Percentiles rank a stretch among this genome's conserved stretches.
Evolutionary conservation across 2,329 filamentous ascomycete species (phyloP).

Genomic region (Paracamarosporium sp.): DNA sequence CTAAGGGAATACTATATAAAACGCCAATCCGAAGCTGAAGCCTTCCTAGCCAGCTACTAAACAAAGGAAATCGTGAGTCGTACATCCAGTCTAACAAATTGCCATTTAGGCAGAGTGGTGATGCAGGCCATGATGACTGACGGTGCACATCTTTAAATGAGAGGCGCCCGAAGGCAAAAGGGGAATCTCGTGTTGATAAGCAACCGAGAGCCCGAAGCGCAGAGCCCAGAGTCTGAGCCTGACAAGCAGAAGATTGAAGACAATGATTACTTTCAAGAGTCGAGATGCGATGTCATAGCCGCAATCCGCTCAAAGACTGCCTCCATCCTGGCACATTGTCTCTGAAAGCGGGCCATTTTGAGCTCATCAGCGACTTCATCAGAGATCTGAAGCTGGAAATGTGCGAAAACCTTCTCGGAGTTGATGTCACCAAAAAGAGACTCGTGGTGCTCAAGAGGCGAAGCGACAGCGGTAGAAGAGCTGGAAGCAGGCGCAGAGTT

Average conservation of each 20-base stretch:
- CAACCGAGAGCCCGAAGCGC: conserved; percentile 20
- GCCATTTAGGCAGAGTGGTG: conserved; percentile 10
- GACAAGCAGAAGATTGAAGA: background rate
- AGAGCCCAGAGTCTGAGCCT: conserved; percentile 11
- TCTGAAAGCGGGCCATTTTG: conserved; percentile 42
- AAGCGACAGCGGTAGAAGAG: conserved; percentile 49
- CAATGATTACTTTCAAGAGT: conserved; percentile 26
- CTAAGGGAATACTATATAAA: conserved; percentile 11
- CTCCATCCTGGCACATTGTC: conserved; percentile 43
- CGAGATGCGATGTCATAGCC: conserved; percentile 44
- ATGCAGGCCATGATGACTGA: conserved; percentile 5
- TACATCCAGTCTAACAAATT: conserved; percentile 29
- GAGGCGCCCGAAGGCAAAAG: background rate
- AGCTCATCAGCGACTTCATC: conserved; percentile 52
- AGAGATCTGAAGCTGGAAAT: conserved; percentile 69
- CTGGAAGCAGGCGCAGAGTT: conserved; percentile 49
- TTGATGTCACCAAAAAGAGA: conserved; percentile 59
- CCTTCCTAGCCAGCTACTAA: conserved; percentile 23
- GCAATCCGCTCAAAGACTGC: conserved; percentile 41
- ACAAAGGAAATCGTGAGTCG: conserved; percentile 44
- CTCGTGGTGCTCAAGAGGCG: conserved; percentile 36
- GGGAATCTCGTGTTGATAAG: conserved; percentile 11
- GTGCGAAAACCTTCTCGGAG: conserved; percentile 68
- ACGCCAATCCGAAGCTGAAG: conserved; percentile 21
- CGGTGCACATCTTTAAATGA: background rate